Base-by-base conservation (phyloP, 768 basidiomycete species). In the Kwoniella dejecticola region DNA sequence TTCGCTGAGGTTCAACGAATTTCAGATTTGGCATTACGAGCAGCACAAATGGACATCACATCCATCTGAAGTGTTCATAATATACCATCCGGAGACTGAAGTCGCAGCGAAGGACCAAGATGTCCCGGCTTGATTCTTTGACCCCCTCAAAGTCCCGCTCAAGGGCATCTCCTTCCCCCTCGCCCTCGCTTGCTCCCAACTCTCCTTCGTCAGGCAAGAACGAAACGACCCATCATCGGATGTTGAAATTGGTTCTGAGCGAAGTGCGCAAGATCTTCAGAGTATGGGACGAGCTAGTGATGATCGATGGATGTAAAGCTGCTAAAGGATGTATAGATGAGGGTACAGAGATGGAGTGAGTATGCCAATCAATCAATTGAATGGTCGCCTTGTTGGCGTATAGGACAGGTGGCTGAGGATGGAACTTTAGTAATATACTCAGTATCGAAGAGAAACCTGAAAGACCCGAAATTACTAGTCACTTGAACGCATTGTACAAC, bases 301-400 rank as follows among this genome's bases (percentile, higher is more conserved):
- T 88, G 10, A 71, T 87, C 13, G 90, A 94, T 71, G 91, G 91
- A 7, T 79, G 91, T 38, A 89, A 86, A 67, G 84, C 88, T n/a
- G 85, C 84, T 7, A 86, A 83, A 62, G 84, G 82, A 54, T 81
- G 91, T 31, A 83, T 90, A 2, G 89, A 94, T 70, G 80, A 88
- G 17, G 83, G 89, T 19, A 95, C 91, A 15, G 89, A 91, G 71
- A 83, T 95, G 63, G 88, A 91, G 91, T 93, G 80, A 69, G 87
- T 81, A 44, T 44, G 46, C 46, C 4, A 5, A 29, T 36, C 30
- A 27, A 19, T 50, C n/a, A 61, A 40, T 13, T 24, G 46, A 48
- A 50, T 49, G 27, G 19, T 24, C 1, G 21, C 46, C 36, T 8
- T 38, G 36, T 17, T 38, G 36, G 17, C 17, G 17, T 38, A 38